These are phyloP conservation scores for Sphagnum fallax DNA, from an alignment of 228 moss, liverwort and hornwort species.

Conservation along the genomic window DNA sequence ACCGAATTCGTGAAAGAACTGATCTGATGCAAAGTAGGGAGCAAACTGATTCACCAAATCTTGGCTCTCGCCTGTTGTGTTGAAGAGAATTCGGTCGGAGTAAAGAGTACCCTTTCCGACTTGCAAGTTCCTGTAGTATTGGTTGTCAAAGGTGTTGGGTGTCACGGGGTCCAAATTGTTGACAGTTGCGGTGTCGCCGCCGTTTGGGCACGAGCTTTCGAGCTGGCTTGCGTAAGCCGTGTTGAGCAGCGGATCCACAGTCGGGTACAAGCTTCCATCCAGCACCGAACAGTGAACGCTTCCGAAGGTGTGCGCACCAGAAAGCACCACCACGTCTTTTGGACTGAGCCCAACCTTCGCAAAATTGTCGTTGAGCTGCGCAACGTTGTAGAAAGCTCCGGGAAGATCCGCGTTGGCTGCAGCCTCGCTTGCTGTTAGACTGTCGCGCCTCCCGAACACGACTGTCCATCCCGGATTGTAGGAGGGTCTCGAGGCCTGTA, in stretches of 20 bases:
- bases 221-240: conserved; percentile 59
- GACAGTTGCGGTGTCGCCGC: conserved; percentile 14
- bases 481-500: conserved; percentile 9
- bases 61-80: conserved; percentile 21
- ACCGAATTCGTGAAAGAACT: conserved; percentile 63
- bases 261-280: conserved; percentile 60
- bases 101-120: conserved; percentile 39
- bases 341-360: conserved; percentile 48
- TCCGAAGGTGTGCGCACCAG: conserved; percentile 88
- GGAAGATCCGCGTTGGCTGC: conserved; percentile 59
- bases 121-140: conserved; percentile 55
- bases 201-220: conserved; percentile 44
- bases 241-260: conserved; percentile 42
- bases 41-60: conserved; percentile 33
- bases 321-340: conserved; percentile 77
- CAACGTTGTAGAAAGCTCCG: conserved; percentile 54
- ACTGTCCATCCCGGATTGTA: conserved; percentile 22
- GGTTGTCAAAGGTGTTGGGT: conserved; percentile 64
- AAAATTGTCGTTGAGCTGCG: conserved; percentile 51
- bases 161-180: conserved; percentile 45
- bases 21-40: not conserved
- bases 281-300: conserved; percentile 56
- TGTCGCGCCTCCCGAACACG: conserved; percentile 72
- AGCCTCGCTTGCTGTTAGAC: conserved; percentile 42
- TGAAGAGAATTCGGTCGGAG: conserved; percentile 55